Evolutionary conservation across 1,139 yeast genomes (phyloP), one percentile per base, ranked within the genome.

Genomic region (Lodderomyces theae): DNA sequence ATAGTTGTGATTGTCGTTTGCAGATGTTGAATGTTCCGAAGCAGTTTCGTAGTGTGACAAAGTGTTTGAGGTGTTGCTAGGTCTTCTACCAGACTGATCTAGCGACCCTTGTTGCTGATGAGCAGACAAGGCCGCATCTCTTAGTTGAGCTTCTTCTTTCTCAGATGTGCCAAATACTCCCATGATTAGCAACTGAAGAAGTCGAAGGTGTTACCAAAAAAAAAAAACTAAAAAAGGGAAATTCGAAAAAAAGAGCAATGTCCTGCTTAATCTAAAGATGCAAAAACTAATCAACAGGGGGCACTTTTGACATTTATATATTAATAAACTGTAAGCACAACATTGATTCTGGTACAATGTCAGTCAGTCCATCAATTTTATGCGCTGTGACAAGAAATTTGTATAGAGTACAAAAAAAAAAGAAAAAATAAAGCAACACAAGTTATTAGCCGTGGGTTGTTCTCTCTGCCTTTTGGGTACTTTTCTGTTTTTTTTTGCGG

Each of bases 21-120:
- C 31, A 5, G 18, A 13, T 4, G 18, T 10, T 15, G 31, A 28
- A 15, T 4, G 15, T 41, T 64, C 72, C 16, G 62, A 67, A 6
- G 74, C 74, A 2, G 74, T 68, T 30, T 63, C 67, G 47, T 66
- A 69, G 3, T 63, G 64, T 8, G 63, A 57, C 11, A 56, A 47
- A 12, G 44, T 52, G 10, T 50, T 43, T 3, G 62, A 56, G 3
- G 49, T 44, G 25, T 48, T 42, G 4, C 35, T 32, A 1, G 59
- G 50, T 17, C 45, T 47, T 31, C 50, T 41, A 17, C 18, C 16
- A 4, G 12, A 23, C 3, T 24, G 9, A 3, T 16, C 21, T 5
- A 11, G 24, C 23, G 8, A 28, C n/a, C 9, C 31, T 28, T 26
- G 22, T 41, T 43, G 25, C 39, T 33, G 31, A 4, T 28, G 31